Evolutionary conservation across 331 rosid genomes (phyloP).

Genomic region (Spiraea crenata): DNA sequence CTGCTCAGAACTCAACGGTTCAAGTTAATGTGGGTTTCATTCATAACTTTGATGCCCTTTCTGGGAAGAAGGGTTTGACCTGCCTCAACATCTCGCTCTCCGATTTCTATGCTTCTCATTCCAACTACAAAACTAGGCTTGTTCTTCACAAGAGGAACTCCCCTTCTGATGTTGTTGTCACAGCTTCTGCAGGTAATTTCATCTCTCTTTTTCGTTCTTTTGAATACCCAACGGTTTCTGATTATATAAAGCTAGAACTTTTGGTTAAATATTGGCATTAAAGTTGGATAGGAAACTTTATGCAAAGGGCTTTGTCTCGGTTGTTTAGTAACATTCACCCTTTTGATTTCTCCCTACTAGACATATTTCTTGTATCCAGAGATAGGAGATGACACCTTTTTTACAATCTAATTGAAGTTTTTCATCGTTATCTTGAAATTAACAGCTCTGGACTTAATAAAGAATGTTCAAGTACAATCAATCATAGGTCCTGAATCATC

Average conservation of each 20-base stretch:
- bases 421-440: neutral
- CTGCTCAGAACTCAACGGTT: constrained; percentile 5
- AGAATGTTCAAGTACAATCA: constrained; percentile 32
- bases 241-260: too few species aligned
- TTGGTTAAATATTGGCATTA: too few species aligned
- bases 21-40: constrained; percentile 33
- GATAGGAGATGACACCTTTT: neutral
- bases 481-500: constrained; percentile 36
- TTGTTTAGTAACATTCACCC: too few species aligned
- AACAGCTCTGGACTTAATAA: constrained; percentile 34
- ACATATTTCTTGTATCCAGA: too few species aligned
- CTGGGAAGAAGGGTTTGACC: constrained; percentile 26
- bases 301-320: too few species aligned
- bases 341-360: too few species aligned
- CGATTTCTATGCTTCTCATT: constrained; percentile 27
- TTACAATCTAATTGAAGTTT: neutral
- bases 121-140: constrained; percentile 30
- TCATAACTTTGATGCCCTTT: constrained; percentile 5
- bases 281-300: too few species aligned
- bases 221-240: too few species aligned
- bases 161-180: constrained; percentile 21
- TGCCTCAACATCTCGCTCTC: constrained; percentile 29
- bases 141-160: constrained; percentile 23
- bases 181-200: constrained; percentile 47
- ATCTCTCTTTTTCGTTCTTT: neutral